These are phyloP conservation scores for Pythium guiyangense DNA, from an alignment of 352 stramenopile genomes.

Conservation along the genomic window DNA sequence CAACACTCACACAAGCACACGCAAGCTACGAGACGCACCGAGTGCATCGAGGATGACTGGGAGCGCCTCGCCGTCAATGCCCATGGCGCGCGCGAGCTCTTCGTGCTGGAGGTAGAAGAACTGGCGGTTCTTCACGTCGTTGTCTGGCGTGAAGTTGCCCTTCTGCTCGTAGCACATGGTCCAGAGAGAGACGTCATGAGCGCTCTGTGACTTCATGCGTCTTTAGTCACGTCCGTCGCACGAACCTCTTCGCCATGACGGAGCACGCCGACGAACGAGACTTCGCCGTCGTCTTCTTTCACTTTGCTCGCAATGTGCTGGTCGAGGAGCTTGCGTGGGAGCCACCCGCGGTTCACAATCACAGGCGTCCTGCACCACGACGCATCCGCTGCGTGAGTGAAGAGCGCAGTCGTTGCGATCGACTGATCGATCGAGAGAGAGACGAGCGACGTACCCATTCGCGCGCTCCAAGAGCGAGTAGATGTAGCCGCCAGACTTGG, in stretches of 20 bases:
- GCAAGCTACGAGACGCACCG: slow-evolving; percentile 21
- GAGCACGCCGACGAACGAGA: slow-evolving; percentile 70
- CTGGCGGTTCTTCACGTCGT: slow-evolving; percentile 63
- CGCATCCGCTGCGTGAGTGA: not conserved
- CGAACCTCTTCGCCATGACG: slow-evolving; percentile 74
- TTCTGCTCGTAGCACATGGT: slow-evolving; percentile 40
- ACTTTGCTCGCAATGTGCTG: slow-evolving; percentile 54
- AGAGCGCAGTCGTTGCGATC: too few species aligned
- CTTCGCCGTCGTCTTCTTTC: slow-evolving; percentile 48
- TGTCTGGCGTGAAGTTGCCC: slow-evolving; percentile 79
- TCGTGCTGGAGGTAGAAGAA: slow-evolving; percentile 85
- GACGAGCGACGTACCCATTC: slow-evolving; percentile 39
- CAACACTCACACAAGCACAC: not conserved
- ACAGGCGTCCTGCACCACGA: slow-evolving; percentile 52
- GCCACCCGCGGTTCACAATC: slow-evolving; percentile 83
- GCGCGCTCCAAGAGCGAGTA: slow-evolving; percentile 77
- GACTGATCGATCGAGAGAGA: not conserved
- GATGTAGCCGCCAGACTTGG: slow-evolving; percentile 82
- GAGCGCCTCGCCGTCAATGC: slow-evolving; percentile 47
- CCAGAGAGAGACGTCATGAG: too few species aligned
- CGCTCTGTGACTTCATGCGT: too few species aligned
- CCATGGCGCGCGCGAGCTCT: slow-evolving; percentile 74
- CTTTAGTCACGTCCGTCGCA: too few species aligned
- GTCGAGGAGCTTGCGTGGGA: slow-evolving; percentile 73
- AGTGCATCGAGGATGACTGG: slow-evolving; percentile 78